phyloP scores from a whole-genome alignment of 768 basidiomycete species.

The Leucocoprinus leucothites region DNA sequence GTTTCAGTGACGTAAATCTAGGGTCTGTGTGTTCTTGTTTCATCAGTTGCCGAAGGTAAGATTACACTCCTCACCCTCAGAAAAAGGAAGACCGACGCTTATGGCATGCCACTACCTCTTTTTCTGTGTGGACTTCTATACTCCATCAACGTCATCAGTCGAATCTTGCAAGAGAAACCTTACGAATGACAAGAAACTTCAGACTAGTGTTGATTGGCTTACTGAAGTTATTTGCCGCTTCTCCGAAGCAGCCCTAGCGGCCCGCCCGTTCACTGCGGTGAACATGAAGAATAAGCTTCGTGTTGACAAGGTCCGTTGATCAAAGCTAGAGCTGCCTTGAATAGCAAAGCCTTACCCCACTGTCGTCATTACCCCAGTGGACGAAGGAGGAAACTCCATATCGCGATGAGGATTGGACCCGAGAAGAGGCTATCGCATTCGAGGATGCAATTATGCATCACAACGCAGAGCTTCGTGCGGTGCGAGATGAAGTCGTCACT shows the following conservation, averaged over 20 bases:
- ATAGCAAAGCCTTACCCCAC: neutral
- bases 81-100: slow-evolving; percentile 1
- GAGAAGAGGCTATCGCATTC: slow-evolving; percentile 69
- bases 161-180: slow-evolving; percentile 62
- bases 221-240: slow-evolving; percentile 72
- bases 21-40: slow-evolving; percentile 14
- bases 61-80: neutral
- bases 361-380: slow-evolving; percentile 48
- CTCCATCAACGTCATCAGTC: slow-evolving; percentile 39
- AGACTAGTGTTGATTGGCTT: slow-evolving; percentile 73
- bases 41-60: slow-evolving; percentile 57
- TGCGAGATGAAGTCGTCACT: slow-evolving; percentile 70
- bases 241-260: slow-evolving; percentile 62
- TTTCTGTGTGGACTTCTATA: neutral
- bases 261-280: slow-evolving; percentile 55
- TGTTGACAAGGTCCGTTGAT: slow-evolving; percentile 55
- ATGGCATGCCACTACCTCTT: neutral
- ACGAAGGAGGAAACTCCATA: slow-evolving; percentile 63
- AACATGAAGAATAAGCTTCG: slow-evolving; percentile 59
- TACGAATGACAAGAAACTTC: slow-evolving; percentile 48
- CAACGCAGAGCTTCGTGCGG: slow-evolving; percentile 77
- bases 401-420: slow-evolving; percentile 68
- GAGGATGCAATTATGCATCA: slow-evolving; percentile 72
- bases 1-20: slow-evolving; percentile 19
- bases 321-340: neutral